Percentiles rank a stretch among this genome's conserved stretches.
Evolutionary conservation across 1,284 basidiomycete genomes (phyloP).

Genomic region (Leccinum subspadiceum): DNA sequence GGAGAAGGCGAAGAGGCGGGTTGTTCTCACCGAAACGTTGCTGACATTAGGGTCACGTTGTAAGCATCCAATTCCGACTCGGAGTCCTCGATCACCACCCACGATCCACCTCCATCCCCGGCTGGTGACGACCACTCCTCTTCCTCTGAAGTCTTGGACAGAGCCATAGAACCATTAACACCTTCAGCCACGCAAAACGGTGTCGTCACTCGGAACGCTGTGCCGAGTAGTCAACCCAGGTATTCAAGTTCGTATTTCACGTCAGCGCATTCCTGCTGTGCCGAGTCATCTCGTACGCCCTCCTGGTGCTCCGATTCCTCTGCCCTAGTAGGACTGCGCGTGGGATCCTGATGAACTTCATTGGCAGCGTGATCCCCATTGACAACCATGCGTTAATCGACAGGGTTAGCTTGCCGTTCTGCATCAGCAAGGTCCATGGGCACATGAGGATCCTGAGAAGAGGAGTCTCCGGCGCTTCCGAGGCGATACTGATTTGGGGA

Average conservation of each 20-base stretch:
- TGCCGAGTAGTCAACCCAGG: constrained; percentile 48
- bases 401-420: constrained; percentile 7
- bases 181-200: constrained; percentile 35
- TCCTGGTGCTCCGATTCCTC: constrained; percentile 5
- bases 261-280: constrained; percentile 21
- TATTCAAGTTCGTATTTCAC: constrained; percentile 42
- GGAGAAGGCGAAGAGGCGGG: neutral
- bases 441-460: constrained; percentile 8
- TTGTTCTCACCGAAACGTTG: constrained; percentile 33
- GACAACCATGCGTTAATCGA: constrained; percentile 5
- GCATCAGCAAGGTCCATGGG: constrained; percentile 3
- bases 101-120: constrained; percentile 4
- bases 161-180: constrained; percentile 9
- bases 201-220: constrained; percentile 57
- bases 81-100: constrained; percentile 19
- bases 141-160: constrained; percentile 26
- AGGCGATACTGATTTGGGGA: constrained; percentile 17
- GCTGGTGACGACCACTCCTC: constrained; percentile 10
- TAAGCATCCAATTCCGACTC: constrained; percentile 38
- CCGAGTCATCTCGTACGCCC: neutral
- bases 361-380: constrained; percentile 26
- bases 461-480: constrained; percentile 31
- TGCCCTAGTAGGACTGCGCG: constrained; percentile 1
- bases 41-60: constrained; percentile 36
- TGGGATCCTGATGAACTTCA: constrained; percentile 11